These are phyloP conservation scores for Stygiomarasmius scandens DNA, from an alignment of 1,284 basidiomycete species.

Conservation along the genomic window DNA sequence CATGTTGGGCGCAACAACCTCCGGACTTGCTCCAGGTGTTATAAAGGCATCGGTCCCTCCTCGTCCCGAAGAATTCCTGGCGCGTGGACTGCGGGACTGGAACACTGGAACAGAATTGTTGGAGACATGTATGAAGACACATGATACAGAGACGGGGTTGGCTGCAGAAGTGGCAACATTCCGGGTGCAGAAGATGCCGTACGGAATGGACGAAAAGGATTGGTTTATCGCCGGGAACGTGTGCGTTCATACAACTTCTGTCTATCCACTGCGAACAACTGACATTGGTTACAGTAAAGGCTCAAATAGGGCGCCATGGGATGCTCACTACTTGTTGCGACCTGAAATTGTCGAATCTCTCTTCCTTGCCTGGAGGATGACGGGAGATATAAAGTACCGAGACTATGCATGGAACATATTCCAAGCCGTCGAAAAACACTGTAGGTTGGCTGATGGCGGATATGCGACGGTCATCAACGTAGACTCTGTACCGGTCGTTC, in stretches of 20 bases:
- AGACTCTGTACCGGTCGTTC: slow-evolving; percentile 45
- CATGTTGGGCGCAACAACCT: slow-evolving; percentile 68
- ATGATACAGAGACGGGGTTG: slow-evolving; percentile 76
- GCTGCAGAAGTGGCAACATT: slow-evolving; percentile 69
- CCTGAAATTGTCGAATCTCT: slow-evolving; percentile 83
- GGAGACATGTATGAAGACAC: slow-evolving; percentile 81
- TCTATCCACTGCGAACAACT: too few relatives aligned
- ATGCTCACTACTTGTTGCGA: slow-evolving; percentile 74
- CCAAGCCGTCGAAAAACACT: slow-evolving; percentile 72
- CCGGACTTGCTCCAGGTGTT: slow-evolving; percentile 40
- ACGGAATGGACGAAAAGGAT: slow-evolving; percentile 38
- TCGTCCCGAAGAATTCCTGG: slow-evolving; percentile 48
- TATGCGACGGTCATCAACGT: slow-evolving; percentile 76
- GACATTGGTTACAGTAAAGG: slow-evolving; percentile 21
- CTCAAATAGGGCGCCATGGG: slow-evolving; percentile 46
- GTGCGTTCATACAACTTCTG: slow-evolving; percentile 1
- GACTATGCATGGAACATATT: slow-evolving; percentile 80
- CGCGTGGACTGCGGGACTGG: slow-evolving; percentile 73
- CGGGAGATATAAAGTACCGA: slow-evolving; percentile 68
- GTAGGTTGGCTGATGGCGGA: slow-evolving; percentile 61
- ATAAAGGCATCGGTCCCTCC: slow-evolving; percentile 55
- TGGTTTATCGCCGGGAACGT: slow-evolving; percentile 66
- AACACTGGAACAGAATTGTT: slow-evolving; percentile 74
- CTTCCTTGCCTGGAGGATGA: slow-evolving; percentile 70
- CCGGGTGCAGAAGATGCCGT: slow-evolving; percentile 39